Evolutionary conservation across 306 rosid species (phyloP).

Genomic region (Fragaria iinumae): DNA sequence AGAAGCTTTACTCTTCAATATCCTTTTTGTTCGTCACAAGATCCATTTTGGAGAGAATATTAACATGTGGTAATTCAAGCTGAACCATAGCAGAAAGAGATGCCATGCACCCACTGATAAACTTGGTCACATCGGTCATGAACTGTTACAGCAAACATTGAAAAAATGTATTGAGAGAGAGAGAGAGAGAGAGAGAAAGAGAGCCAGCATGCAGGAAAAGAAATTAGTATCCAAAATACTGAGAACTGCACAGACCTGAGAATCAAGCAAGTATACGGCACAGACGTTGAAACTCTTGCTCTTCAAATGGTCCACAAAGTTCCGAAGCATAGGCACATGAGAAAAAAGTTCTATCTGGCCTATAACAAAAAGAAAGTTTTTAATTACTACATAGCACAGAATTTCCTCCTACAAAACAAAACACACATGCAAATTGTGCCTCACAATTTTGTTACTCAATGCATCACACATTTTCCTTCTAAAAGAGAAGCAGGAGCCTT

Average conservation of each 20-base stretch:
- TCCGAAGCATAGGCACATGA: conserved; percentile 76
- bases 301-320: conserved; percentile 86
- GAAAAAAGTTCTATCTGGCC: conserved; percentile 96
- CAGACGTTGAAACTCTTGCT: conserved; percentile 74
- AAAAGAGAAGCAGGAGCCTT: conserved; percentile 1
- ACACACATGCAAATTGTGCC: not conserved
- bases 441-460: not conserved
- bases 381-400: not conserved
- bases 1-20: conserved; percentile 58
- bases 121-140: conserved; percentile 88
- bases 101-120: conserved; percentile 93
- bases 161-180: conserved; percentile 4
- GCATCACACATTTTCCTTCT: not conserved
- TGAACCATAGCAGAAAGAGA: conserved; percentile 85
- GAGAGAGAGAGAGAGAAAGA: not conserved
- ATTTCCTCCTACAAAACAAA: not conserved
- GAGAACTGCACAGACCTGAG: conserved; percentile 60
- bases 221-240: conserved; percentile 2
- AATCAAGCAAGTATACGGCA: conserved; percentile 86
- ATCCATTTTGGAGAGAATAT: conserved; percentile 95
- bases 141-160: conserved; percentile 41
- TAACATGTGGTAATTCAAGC: conserved; percentile 88
- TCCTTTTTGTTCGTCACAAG: conserved; percentile 75
- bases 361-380: conserved; percentile 32
- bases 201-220: not conserved